These are phyloP conservation scores for Ustilago sp. DNA, from an alignment of 1,284 basidiomycete genomes.

Conservation along the genomic window DNA sequence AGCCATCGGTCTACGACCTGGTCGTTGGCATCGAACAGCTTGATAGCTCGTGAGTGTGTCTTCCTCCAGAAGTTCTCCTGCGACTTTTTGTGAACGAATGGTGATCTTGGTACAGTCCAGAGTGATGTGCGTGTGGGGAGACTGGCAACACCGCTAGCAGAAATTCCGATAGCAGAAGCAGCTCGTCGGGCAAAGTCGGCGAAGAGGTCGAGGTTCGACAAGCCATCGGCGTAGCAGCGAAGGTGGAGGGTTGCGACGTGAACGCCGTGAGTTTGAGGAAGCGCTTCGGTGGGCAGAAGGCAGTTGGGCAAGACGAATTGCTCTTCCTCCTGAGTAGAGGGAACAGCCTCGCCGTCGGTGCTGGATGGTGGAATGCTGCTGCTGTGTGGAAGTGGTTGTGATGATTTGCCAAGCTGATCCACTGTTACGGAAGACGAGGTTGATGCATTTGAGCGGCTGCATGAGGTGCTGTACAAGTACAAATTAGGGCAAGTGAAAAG, in stretches of 20 bases:
- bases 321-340: constrained; percentile 24
- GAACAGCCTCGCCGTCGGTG: background rate
- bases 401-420: constrained; percentile 26
- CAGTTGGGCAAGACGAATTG: constrained; percentile 44
- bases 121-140: constrained; percentile 83
- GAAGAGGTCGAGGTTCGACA: constrained; percentile 79
- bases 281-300: constrained; percentile 42
- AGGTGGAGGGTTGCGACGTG: constrained; percentile 88
- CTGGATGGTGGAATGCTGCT: background rate
- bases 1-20: constrained; percentile 85
- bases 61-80: constrained; percentile 94
- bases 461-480: constrained; percentile 19
- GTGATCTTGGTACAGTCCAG: constrained; percentile 87
- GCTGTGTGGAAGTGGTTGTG: background rate
- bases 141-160: constrained; percentile 77
- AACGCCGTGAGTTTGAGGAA: constrained; percentile 75
- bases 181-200: constrained; percentile 86
- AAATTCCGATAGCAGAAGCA: constrained; percentile 85
- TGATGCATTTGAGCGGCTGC: constrained; percentile 27
- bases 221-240: constrained; percentile 75
- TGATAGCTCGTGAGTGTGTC: constrained; percentile 86
- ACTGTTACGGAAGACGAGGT: constrained; percentile 36
- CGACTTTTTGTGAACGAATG: constrained; percentile 92
- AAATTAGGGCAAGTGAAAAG: background rate
- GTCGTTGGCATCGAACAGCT: constrained; percentile 87